These are phyloP conservation scores for Alternaria triticimaculans DNA, from an alignment of 2,329 filamentous ascomycete genomes.

Conservation along the genomic window DNA sequence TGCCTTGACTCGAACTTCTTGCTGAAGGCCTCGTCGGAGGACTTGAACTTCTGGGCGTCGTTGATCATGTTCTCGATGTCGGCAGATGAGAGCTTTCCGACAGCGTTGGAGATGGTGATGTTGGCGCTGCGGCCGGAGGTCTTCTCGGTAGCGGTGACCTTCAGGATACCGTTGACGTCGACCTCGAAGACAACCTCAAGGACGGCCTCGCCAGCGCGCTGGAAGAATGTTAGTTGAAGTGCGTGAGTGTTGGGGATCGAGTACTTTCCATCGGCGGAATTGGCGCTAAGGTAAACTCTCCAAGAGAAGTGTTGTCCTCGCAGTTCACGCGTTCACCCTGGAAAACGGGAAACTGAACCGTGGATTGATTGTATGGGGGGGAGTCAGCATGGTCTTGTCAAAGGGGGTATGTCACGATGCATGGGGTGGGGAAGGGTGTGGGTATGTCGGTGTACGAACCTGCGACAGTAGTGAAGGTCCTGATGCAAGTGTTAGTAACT, in stretches of 20 bases:
- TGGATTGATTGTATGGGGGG: not conserved
- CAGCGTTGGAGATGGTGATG: slow-evolving; percentile 99
- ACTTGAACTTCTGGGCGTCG: slow-evolving; percentile 99
- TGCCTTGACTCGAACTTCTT: slow-evolving; percentile 99
- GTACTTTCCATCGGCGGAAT: no score
- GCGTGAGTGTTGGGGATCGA: no score
- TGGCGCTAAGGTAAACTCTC: slow-evolving; percentile 94
- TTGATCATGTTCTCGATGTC: slow-evolving; percentile 99
- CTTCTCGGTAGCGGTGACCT: slow-evolving; percentile 99
- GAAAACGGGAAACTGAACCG: slow-evolving; percentile 81
- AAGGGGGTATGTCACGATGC: no score
- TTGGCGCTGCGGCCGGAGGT: slow-evolving; percentile 96
- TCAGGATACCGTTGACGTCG: slow-evolving; percentile 99
- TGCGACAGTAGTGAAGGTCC: no score
- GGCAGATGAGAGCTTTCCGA: slow-evolving; percentile 91
- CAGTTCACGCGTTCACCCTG: slow-evolving; percentile 98
- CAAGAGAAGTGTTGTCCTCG: slow-evolving; percentile 96
- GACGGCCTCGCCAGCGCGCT: slow-evolving; percentile 85
- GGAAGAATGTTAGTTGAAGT: no score
- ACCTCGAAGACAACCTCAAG: slow-evolving; percentile 99
- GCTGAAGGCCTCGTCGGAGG: slow-evolving; percentile 96
- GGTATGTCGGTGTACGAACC: slow-evolving; percentile 63
- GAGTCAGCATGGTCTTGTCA: no score
- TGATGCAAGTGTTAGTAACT: no score
- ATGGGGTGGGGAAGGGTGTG: no score